Conservation (phyloP, 164 flowering plant genomes). For the Piper betle region DNA sequence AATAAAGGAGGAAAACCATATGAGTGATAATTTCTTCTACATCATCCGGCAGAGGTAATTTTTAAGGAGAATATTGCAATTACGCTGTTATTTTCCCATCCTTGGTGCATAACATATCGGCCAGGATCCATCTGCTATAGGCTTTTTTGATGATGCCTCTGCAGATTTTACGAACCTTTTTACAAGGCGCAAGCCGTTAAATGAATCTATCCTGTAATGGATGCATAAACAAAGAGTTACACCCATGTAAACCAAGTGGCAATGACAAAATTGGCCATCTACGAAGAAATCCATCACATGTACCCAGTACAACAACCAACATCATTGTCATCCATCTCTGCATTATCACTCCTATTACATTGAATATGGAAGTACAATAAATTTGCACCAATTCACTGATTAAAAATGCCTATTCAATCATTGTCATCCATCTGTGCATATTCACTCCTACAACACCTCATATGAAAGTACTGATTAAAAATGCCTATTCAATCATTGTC, state of each 20-base stretch:
- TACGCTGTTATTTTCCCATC: slow-evolving; percentile 99
- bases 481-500: too few relatives aligned
- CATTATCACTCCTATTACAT: too few relatives aligned
- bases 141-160: slow-evolving; percentile 25
- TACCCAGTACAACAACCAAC: background rate
- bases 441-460: too few relatives aligned
- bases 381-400: too few relatives aligned
- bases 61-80: slow-evolving; percentile 98
- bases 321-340: too few relatives aligned
- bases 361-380: too few relatives aligned
- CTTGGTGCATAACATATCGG: slow-evolving; percentile 91
- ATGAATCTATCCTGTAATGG: slow-evolving; percentile 78
- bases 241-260: slow-evolving; percentile 29
- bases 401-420: too few relatives aligned
- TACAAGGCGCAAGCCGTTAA: slow-evolving; percentile 38
- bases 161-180: slow-evolving; percentile 35
- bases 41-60: slow-evolving; percentile 82
- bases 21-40: slow-evolving; percentile 67
- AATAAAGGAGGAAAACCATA: slow-evolving; percentile 66
- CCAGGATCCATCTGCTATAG: slow-evolving; percentile 77
- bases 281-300: background rate
- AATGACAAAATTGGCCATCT: background rate
- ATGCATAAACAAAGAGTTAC: slow-evolving; percentile 77
- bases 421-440: too few relatives aligned
- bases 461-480: too few relatives aligned